These are phyloP conservation scores for Starmerella powellii DNA, from an alignment of 805 yeast genomes.

Conservation along the genomic window DNA sequence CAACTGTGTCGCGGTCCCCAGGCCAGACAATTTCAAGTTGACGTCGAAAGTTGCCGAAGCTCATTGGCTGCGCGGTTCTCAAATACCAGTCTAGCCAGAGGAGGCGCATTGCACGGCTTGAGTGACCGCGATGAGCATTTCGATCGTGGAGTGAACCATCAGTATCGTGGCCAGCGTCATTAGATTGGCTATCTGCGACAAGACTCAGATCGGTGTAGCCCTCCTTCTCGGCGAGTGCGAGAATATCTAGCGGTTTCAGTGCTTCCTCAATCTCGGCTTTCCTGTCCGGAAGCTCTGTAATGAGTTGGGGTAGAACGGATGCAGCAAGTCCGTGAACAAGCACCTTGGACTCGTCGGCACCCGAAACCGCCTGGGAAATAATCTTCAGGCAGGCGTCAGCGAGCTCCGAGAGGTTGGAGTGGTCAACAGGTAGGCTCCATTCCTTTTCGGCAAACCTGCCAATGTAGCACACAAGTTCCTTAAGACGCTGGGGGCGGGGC, in stretches of 20 bases:
- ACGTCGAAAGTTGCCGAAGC: not conserved
- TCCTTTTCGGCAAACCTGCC: constrained; percentile 15
- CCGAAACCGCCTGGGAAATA: constrained; percentile 15
- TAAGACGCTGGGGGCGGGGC: not conserved
- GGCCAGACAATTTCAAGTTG: constrained; percentile 24
- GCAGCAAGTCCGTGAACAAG: no score
- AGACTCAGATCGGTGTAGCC: no score
- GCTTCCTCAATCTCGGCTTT: no score
- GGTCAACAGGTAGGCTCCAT: constrained; percentile 8
- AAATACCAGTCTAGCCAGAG: constrained; percentile 23
- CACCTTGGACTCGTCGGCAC: constrained; percentile 12
- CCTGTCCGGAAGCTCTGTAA: no score
- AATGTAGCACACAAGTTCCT: constrained; percentile 14
- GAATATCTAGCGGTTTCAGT: no score
- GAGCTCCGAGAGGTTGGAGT: not conserved
- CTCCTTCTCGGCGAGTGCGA: no score
- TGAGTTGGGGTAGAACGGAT: no score
- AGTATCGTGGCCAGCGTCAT: no score
- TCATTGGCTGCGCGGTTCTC: constrained; percentile 13
- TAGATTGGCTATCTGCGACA: no score
- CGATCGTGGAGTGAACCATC: no score
- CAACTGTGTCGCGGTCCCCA: constrained; percentile 19
- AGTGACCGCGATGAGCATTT: not conserved
- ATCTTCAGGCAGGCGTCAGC: constrained; percentile 1
- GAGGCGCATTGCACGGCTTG: constrained; percentile 18